Percentiles rank a stretch among this genome's conserved stretches.
These are phyloP conservation scores for Lippia alba DNA, from an alignment of 305 asterid genomes.

Conservation along the genomic window DNA sequence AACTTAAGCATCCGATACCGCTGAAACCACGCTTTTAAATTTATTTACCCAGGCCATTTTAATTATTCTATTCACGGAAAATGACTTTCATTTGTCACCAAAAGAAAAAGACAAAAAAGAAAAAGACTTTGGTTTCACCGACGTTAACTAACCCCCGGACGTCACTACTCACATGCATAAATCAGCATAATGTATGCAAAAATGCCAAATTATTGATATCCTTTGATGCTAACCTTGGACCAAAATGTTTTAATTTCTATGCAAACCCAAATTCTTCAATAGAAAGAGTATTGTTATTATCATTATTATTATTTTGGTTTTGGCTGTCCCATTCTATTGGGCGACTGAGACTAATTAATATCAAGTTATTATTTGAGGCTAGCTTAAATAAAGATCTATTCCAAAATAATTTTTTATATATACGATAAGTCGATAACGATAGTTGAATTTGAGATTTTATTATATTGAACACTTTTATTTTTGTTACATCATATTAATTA, in stretches of 20 bases:
- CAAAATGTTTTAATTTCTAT: conserved; percentile 9
- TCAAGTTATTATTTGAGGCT: too few relatives aligned
- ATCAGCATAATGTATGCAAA: too few relatives aligned
- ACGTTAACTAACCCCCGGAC: conserved; percentile 9
- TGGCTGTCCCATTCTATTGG: too few relatives aligned
- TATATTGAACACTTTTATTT: too few relatives aligned
- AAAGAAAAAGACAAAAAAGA: not conserved
- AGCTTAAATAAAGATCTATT: too few relatives aligned
- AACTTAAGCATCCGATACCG: conserved; percentile 32
- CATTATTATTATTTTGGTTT: too few relatives aligned
- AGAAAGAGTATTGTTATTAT: not conserved
- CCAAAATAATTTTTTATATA: too few relatives aligned
- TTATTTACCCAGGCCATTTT: not conserved
- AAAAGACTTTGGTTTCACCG: conserved; percentile 25
- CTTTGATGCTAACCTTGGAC: conserved; percentile 19
- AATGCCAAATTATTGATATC: conserved; percentile 13
- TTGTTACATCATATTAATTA: too few relatives aligned
- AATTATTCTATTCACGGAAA: not conserved
- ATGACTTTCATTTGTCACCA: too few relatives aligned
- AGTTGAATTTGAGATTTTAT: too few relatives aligned
- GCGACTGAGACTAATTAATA: too few relatives aligned
- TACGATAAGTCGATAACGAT: too few relatives aligned
- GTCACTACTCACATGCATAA: conserved; percentile 22
- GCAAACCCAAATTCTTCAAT: not conserved
- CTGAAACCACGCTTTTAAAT: conserved; percentile 33